These are phyloP conservation scores for Linum lewisii DNA, from an alignment of 345 rosid species.

Conservation along the genomic window DNA sequence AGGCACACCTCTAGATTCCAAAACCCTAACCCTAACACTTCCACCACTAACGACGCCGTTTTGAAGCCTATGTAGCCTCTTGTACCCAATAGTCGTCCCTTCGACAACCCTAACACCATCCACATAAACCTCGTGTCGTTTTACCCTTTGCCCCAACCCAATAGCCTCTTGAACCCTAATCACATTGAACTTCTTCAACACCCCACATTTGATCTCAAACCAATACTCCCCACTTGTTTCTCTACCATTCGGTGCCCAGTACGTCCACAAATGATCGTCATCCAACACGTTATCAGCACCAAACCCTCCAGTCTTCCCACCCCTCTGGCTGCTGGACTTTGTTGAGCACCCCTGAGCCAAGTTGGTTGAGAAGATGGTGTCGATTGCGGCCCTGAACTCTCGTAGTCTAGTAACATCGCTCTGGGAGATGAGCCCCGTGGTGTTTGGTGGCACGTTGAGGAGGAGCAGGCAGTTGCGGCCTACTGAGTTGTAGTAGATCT, in stretches of 20 bases:
- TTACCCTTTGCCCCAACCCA: conserved; percentile 61
- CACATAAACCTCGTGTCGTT: conserved; percentile 38
- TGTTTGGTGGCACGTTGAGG: conserved; percentile 59
- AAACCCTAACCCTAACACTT: conserved; percentile 34
- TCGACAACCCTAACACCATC: conserved; percentile 37
- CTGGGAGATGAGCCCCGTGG: conserved; percentile 52
- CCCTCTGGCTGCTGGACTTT: conserved; percentile 46
- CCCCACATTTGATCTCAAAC: conserved; percentile 32
- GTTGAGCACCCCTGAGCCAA: conserved; percentile 32
- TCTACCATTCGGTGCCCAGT: conserved; percentile 44
- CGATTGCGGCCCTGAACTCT: conserved; percentile 36
- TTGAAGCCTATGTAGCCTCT: conserved; percentile 48
- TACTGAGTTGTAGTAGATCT: conserved; percentile 60
- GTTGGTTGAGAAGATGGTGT: conserved; percentile 39
- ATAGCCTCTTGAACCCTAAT: conserved; percentile 63
- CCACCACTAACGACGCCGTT: conserved; percentile 22
- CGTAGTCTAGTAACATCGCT: conserved; percentile 31
- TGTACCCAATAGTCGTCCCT: conserved; percentile 59
- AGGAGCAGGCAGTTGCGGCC: conserved; percentile 55
- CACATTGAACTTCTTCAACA: conserved; percentile 42
- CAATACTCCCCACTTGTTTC: conserved; percentile 20
- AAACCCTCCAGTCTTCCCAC: conserved; percentile 39
- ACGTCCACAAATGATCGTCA: conserved; percentile 51
- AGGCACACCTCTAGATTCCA: conserved; percentile 40
- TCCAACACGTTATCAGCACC: conserved; percentile 55